Percentiles rank a stretch among this genome's conserved stretches.
These are phyloP conservation scores for Fusarium subtropicale DNA, from an alignment of 2,329 filamentous ascomycete species.

Conservation along the genomic window DNA sequence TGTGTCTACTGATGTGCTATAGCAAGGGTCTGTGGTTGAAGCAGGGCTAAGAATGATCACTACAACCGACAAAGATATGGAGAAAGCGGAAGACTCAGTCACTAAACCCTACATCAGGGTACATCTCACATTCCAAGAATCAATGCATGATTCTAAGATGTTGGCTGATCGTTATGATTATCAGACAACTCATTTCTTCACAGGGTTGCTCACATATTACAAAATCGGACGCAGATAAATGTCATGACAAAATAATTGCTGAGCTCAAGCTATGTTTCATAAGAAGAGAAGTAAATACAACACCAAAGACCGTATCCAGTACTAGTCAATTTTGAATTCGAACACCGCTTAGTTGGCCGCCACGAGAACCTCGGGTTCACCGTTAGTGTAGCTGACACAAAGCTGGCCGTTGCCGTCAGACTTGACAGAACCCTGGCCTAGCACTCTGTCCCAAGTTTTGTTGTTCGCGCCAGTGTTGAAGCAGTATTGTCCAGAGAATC, in stretches of 20 bases:
- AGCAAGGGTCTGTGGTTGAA: not conserved
- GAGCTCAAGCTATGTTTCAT: not conserved
- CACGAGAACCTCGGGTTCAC: slow-evolving; percentile 33
- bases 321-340: not conserved
- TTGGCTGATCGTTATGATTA: no score
- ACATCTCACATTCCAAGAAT: no score
- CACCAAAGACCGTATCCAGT: not conserved
- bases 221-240: not conserved
- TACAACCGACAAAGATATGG: no score
- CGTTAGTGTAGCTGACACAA: slow-evolving; percentile 27
- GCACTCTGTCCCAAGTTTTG: slow-evolving; percentile 33
- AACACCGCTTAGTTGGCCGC: not conserved
- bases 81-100: no score
- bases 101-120: no score
- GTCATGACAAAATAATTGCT: not conserved
- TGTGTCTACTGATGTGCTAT: not conserved
- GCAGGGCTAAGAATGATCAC: not conserved
- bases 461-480: slow-evolving; percentile 24
- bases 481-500: slow-evolving; percentile 24
- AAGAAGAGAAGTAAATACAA: not conserved
- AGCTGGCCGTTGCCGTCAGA: slow-evolving; percentile 17
- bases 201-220: not conserved
- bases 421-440: slow-evolving; percentile 12
- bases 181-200: no score
- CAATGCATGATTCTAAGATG: no score